Conservation (phyloP, 352 stramenopile species). For the Globisporangium camurandrum region DNA sequence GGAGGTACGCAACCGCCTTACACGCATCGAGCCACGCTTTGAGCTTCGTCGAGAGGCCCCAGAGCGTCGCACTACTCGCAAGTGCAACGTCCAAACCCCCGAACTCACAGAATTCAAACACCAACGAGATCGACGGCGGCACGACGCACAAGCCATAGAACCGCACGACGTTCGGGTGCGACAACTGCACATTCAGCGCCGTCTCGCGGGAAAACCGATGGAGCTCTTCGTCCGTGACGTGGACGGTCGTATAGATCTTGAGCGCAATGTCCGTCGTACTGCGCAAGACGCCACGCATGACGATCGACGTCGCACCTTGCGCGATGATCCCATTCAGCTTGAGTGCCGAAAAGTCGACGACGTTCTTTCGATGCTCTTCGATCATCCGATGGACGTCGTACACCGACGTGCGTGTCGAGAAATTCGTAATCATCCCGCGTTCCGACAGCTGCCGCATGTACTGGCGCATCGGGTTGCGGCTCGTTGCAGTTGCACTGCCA, state of each 20-base stretch:
- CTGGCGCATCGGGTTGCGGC: constrained; percentile 52
- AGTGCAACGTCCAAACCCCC: constrained; percentile 60
- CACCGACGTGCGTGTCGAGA: constrained; percentile 80
- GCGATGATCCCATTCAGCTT: constrained; percentile 71
- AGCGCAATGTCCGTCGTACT: constrained; percentile 56
- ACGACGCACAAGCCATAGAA: constrained; percentile 82
- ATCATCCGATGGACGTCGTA: constrained; percentile 88
- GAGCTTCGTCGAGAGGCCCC: constrained; percentile 64
- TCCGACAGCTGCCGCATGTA: constrained; percentile 74
- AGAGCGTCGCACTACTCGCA: constrained; percentile 37
- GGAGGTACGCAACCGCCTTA: constrained; percentile 71
- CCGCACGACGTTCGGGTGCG: constrained; percentile 75
- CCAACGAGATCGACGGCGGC: constrained; percentile 75
- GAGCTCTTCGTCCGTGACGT: constrained; percentile 80
- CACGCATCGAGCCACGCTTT: constrained; percentile 82
- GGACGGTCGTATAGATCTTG: constrained; percentile 82
- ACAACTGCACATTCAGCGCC: constrained; percentile 71
- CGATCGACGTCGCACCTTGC: constrained; percentile 74
- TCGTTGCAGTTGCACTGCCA: too few species aligned
- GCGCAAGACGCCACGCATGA: constrained; percentile 66
- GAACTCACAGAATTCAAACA: constrained; percentile 86
- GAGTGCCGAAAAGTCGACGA: constrained; percentile 74
- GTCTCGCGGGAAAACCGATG: constrained; percentile 75
- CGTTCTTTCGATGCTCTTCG: constrained; percentile 72
- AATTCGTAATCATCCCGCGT: constrained; percentile 82